A percentile compares a stretch with the other conserved stretches of the same genome.
Evolutionary conservation across 805 yeast genomes (phyloP).

Genomic region (Kodamaea restingae): DNA sequence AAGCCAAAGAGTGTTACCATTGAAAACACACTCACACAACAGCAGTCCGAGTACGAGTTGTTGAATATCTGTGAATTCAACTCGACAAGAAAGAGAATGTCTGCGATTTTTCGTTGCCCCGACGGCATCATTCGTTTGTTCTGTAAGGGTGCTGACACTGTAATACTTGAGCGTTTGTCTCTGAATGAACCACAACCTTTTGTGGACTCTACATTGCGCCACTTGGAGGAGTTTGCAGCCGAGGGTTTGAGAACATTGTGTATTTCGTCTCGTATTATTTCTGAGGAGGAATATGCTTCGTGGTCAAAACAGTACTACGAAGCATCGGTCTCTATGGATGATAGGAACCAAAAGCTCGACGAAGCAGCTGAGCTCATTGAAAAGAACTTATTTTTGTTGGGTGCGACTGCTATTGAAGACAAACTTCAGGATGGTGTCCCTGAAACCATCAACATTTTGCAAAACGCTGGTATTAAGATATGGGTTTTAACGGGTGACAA

Average conservation of each 20-base stretch:
- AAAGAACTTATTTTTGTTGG: constrained; percentile 69
- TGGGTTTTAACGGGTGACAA: constrained; percentile 99
- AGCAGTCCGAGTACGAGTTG: constrained; percentile 62
- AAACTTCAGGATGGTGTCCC: constrained; percentile 98
- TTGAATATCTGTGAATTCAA: constrained; percentile 93
- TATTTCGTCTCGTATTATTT: constrained; percentile 76
- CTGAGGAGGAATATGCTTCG: constrained; percentile 68
- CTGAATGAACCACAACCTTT: constrained; percentile 63
- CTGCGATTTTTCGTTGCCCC: constrained; percentile 89
- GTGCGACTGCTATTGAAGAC: constrained; percentile 98
- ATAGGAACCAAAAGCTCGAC: constrained; percentile 74
- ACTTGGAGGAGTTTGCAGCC: constrained; percentile 93
- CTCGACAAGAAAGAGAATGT: constrained; percentile 97
- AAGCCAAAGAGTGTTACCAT: constrained; percentile 79
- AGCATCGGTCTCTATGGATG: constrained; percentile 77
- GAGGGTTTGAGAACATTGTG: constrained; percentile 95
- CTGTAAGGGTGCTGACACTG: constrained; percentile 98
- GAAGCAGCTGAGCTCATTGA: constrained; percentile 89
- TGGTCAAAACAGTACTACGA: constrained; percentile 69
- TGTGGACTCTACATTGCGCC: constrained; percentile 76
- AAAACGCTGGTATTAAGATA: constrained; percentile 92
- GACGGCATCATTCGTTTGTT: constrained; percentile 86
- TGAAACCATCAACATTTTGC: constrained; percentile 90
- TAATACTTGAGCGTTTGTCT: constrained; percentile 78
- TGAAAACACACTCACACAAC: constrained; percentile 46